Base-by-base conservation (phyloP, 495 filamentous ascomycete genomes). In the Aspergillus ostianus region DNA sequence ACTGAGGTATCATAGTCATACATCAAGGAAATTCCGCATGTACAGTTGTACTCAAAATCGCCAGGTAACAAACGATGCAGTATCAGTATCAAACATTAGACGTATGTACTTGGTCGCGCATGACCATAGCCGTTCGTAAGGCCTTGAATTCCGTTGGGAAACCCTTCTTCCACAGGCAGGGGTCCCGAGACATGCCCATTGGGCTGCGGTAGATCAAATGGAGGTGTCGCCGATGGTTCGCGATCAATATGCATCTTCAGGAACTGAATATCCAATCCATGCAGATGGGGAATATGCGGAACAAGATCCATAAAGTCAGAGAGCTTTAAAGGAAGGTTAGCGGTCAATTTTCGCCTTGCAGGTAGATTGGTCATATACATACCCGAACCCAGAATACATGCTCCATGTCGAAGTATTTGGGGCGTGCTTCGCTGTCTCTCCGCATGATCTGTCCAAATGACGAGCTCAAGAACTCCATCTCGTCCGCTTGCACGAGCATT, bases 321-420 rank as follows among this genome's bases (percentile, higher is more conserved):
- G 52, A 88, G 81, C 85, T 88, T 26, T 9, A 30, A 23, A 23
- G 2, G 51, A 30, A 65, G 74, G 66, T 80, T 66, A 65, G 63
- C 26, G 18, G n/a, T 36, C 17, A 55, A 10, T 1, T 6, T n/a
- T 19, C 44, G 26, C 21, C 54, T 6, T 0, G 58, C 49, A 27
- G 21, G 18, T 8, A 17, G 49, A 23, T 36, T 32, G 48, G n/a
- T 41, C 7, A 60, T 3, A 36, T 15, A 69, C 73, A 63, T 78
- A 90, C 87, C 77, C 85, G 89, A 65, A 93, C 82, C 80, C 90
- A 91, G 70, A 93, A 93, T 69, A 91, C 78, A 64, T 88, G 77
- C 58, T 80, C 76, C 74, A 84, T 77, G 18, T 70, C 73, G 56
- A 82, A 80, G 67, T 82, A 83, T 60, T 82, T 83, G 45, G 77